Base-by-base conservation (phyloP, 108 stramenopile species). In the Cylindrotheca closterium region DNA sequence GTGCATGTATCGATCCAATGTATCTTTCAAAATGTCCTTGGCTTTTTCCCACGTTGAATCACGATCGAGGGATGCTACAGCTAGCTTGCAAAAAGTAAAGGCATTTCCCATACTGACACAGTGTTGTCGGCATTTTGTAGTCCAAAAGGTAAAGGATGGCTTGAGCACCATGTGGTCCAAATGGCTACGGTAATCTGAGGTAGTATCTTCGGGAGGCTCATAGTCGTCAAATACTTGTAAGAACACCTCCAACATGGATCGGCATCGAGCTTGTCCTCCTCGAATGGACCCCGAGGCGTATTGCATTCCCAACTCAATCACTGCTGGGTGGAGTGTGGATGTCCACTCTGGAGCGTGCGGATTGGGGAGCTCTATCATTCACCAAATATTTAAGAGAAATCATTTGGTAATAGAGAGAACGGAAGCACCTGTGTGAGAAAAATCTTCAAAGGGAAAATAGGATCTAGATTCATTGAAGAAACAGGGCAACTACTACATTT, bases 101-200 rank as follows among this genome's bases (percentile, higher is more conserved):
- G 96, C 96, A 68, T 97, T 97, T 32, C 96, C 96, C 98, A 98
- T 99, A 55, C 85, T 91, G 34, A 97, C 96, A 10, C 88, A 88
- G 63, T 95, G 97, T 8, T 93, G 95, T 30, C 97, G 90, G 77
- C 96, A 97, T 50, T 82, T 60, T 17, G 86, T 60, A 15, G 89
- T 93, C 87, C 94, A 88, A 56, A 89, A 91, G 50, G 88, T 77
- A 79, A 95, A 97, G 32, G 85, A 71, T 25, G 95, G 94, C 73
- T 96, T 96, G 24, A 97, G 69, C 1, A 91, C 70, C n/a, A 80
- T 49, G 34, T 94, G 88, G 32, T 86, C 85, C 27, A 97, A 71
- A 48, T 96, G 91, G 46, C 80, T 82, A 31, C 92, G 81, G 62
- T 91, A 74, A 55, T 86, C 86, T 15, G 53, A 75, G 31, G 56